Evolutionary conservation across 2,329 filamentous ascomycete genomes (phyloP).

Genomic region (Xylaria sp.): DNA sequence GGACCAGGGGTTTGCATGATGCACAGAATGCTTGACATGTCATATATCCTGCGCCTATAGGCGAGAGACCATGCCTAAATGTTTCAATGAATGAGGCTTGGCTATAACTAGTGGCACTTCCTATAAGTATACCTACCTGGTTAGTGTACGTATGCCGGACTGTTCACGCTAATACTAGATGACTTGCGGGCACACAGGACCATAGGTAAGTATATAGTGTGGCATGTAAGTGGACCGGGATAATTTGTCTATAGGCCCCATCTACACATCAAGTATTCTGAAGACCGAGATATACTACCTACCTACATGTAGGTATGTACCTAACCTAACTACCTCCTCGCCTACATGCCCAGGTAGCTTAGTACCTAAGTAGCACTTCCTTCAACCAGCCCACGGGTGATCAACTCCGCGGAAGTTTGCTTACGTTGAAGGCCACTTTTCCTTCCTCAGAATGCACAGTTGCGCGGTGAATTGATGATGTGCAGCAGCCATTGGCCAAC

Average conservation of each 20-base stretch:
- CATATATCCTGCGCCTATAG: neutral
- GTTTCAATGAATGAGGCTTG: conserved; percentile 9
- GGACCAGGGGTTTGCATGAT: conserved; percentile 2
- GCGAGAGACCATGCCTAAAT: conserved; percentile 3
- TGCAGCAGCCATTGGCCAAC: conserved; percentile 29
- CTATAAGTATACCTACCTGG: too few species aligned
- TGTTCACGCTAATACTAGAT: neutral
- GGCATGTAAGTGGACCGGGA: neutral
- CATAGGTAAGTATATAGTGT: too few species aligned
- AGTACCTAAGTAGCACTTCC: too few species aligned
- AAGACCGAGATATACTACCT: too few species aligned
- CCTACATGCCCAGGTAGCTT: too few species aligned
- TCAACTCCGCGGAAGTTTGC: neutral
- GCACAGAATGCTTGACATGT: neutral
- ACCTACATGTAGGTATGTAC: too few species aligned
- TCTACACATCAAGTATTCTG: neutral
- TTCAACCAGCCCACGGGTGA: neutral
- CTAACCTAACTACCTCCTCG: too few species aligned
- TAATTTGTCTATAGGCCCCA: conserved; percentile 7
- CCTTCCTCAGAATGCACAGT: conserved; percentile 20
- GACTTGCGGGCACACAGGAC: neutral
- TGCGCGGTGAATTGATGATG: conserved; percentile 35
- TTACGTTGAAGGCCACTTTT: neutral
- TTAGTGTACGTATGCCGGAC: too few species aligned
- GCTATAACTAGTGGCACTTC: conserved; percentile 14